These are phyloP conservation scores for Colletotrichum tofieldiae DNA, from an alignment of 2,329 filamentous ascomycete species.

Conservation along the genomic window DNA sequence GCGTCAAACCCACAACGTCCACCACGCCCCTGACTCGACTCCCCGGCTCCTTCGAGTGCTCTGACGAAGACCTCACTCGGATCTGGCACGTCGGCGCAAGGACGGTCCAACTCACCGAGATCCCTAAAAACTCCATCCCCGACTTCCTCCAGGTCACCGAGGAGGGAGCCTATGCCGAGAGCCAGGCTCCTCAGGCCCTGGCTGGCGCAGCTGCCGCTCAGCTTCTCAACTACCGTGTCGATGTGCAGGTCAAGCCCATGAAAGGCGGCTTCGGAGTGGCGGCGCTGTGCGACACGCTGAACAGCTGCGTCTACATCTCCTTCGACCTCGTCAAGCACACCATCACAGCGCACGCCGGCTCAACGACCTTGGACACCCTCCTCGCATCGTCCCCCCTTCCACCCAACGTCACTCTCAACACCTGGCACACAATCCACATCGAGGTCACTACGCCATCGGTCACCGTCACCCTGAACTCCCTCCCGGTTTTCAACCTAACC, in stretches of 20 bases:
- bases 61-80: constrained; percentile 48
- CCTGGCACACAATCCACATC: constrained; percentile 42
- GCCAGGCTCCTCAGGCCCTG: constrained; percentile 48
- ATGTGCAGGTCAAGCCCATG: constrained; percentile 49
- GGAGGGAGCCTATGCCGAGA: constrained; percentile 50
- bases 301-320: constrained; percentile 50
- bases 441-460: constrained; percentile 17
- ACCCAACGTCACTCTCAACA: constrained; percentile 8
- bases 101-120: constrained; percentile 52
- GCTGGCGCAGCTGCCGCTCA: constrained; percentile 39
- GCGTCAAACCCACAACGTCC: constrained; percentile 47
- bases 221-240: constrained; percentile 46
- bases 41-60: constrained; percentile 50
- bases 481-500: constrained; percentile 46
- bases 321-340: constrained; percentile 43
- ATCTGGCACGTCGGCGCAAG: constrained; percentile 52
- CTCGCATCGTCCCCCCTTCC: constrained; percentile 10
- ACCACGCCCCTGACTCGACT: constrained; percentile 47
- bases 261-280: constrained; percentile 50
- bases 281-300: constrained; percentile 51
- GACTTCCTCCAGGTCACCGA: constrained; percentile 48
- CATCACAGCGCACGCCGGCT: constrained; percentile 42
- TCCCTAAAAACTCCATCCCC: constrained; percentile 47
- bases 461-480: constrained; percentile 43
- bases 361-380: constrained; percentile 33